phyloP scores from a whole-genome alignment of 2,329 filamentous ascomycete genomes.

The Arachnomyces sp. region DNA sequence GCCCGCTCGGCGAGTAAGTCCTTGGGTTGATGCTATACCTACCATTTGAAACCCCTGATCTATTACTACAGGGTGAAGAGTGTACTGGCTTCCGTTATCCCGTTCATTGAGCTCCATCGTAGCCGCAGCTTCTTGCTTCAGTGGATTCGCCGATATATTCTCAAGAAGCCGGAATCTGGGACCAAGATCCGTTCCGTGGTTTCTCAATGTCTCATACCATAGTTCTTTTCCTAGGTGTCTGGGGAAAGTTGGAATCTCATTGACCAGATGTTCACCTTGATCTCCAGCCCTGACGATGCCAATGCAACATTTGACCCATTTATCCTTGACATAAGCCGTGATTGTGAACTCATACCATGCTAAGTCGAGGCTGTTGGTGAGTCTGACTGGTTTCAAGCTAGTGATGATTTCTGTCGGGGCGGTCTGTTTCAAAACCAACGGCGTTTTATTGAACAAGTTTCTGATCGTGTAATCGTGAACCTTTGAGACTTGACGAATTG shows the following conservation, averaged over 20 bases:
- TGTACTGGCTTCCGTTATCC: background rate
- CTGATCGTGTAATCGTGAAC: slow-evolving; percentile 5
- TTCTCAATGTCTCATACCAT: too few species aligned
- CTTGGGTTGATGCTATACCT: slow-evolving; percentile 4
- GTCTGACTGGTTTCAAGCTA: slow-evolving; percentile 5
- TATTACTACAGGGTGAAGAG: background rate
- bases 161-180: too few species aligned
- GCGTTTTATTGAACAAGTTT: slow-evolving; percentile 12
- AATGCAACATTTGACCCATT: slow-evolving; percentile 20
- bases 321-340: slow-evolving; percentile 12
- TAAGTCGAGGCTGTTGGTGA: slow-evolving; percentile 11
- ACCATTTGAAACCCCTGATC: background rate
- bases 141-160: too few species aligned
- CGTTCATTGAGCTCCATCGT: too few species aligned
- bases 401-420: slow-evolving; percentile 5
- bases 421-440: slow-evolving; percentile 16
- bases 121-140: too few species aligned
- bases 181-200: too few species aligned
- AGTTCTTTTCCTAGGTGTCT: background rate
- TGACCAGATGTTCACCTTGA: background rate
- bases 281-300: slow-evolving; percentile 9
- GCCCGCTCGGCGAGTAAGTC: too few species aligned
- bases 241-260: background rate
- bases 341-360: slow-evolving; percentile 17
- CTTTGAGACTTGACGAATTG: slow-evolving; percentile 21